Evolutionary conservation across 2,329 filamentous ascomycete genomes (phyloP), one percentile per base, ranked within the genome.

Genomic region (Macrophomina phaseolina): DNA sequence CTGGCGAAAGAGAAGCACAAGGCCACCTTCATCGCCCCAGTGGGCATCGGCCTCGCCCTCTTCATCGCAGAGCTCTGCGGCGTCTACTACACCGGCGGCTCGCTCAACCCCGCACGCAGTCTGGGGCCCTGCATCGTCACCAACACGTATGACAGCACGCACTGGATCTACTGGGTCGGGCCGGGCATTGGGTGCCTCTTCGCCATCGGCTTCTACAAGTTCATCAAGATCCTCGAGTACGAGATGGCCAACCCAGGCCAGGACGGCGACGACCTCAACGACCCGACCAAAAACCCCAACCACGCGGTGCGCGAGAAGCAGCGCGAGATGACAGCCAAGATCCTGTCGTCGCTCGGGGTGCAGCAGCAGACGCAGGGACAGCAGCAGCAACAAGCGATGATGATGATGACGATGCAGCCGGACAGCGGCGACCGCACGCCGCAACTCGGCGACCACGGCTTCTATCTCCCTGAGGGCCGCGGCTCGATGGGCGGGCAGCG

Each of bases 161-260:
- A 82, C 69, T 81, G 80, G 80, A 81, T 84, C 67, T 84, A 84
- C 73, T 84, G 81, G 82, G 69, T 82, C 38, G 82, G 81, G 0
- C 81, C 82, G n/a, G 38, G 75, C 1, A 75, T 78, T 73, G 78
- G 78, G 0, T 75, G 75, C 5, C 36, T 78, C 16, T 69, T 80
- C 18, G 79, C 79, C 1, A 77, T 72, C 12, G 76, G 67, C 3
- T 78, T 80, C 68, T 81, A 80, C 53, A 74, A 71, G 52, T 76
- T 81, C 45, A 77, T 81, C 66, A 81, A 79, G 70, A 69, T 72
- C 16, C 74, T 79, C 14, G 78, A 81, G 63, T 81, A 81, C 58
- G 72, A 81, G 70, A 79, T 77, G n/a, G 78, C 78, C 7, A 81
- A 81, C 55, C 78, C 78, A 0, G 77, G 77, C 0, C 77, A 79